phyloP scores from a whole-genome alignment of 2,329 filamentous ascomycete genomes.

The Talaromyces sp. region DNA sequence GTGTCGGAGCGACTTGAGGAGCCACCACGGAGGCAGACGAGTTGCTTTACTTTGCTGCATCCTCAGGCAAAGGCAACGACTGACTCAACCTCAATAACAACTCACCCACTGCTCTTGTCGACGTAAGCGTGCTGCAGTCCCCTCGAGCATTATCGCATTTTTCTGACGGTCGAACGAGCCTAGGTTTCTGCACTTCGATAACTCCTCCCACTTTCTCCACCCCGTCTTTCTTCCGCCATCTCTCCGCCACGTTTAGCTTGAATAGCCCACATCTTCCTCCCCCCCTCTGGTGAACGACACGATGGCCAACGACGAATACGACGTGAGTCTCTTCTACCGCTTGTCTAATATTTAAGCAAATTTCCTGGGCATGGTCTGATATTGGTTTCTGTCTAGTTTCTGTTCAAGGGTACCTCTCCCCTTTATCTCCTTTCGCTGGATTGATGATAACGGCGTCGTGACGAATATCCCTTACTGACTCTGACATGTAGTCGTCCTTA shows the following conservation, averaged over 20 bases:
- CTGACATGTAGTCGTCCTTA: constrained; percentile 72
- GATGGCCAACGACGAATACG: constrained; percentile 99
- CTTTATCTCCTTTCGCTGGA: constrained; percentile 9
- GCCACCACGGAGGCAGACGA: neutral
- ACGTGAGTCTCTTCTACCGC: constrained; percentile 62
- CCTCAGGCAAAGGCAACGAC: neutral
- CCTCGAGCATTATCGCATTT: neutral
- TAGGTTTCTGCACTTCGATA: neutral
- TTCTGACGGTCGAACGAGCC: neutral
- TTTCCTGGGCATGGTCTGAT: constrained; percentile 26
- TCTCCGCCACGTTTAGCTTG: constrained; percentile 6
- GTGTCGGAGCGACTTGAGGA: neutral
- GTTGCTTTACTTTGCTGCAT: neutral
- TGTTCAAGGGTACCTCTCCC: constrained; percentile 75
- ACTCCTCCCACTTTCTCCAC: constrained; percentile 7
- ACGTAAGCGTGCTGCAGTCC: neutral
- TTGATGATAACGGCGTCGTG: neutral
- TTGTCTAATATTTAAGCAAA: neutral
- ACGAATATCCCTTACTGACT: constrained; percentile 8
- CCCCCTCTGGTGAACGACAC: constrained; percentile 14
- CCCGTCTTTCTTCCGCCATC: constrained; percentile 1
- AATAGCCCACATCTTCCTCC: constrained; percentile 6
- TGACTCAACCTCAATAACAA: neutral
- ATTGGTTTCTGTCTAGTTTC: constrained; percentile 65
- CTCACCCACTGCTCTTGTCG: neutral